phyloP scores from a whole-genome alignment of 1,284 basidiomycete genomes.

The Rhodotorula sp. region DNA sequence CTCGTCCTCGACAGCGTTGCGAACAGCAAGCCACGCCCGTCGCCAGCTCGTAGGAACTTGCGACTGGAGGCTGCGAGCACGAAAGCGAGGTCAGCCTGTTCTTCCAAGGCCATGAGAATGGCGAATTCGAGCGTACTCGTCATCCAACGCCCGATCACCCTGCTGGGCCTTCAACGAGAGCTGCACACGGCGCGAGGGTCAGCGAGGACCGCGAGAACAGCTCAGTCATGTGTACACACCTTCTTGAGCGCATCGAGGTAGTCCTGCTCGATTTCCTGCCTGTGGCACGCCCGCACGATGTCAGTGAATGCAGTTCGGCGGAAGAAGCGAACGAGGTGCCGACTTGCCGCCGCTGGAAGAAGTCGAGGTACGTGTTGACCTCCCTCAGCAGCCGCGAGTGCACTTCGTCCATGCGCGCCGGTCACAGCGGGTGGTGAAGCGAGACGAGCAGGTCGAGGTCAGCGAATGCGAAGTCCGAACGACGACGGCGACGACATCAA shows the following conservation, averaged over 20 bases:
- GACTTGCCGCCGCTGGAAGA: slow-evolving; percentile 27
- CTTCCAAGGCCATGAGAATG: not conserved
- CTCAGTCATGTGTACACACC: slow-evolving; percentile 3
- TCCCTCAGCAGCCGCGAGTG: slow-evolving; percentile 15
- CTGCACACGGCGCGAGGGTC: not conserved
- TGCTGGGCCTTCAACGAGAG: slow-evolving; percentile 10
- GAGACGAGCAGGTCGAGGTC: not conserved
- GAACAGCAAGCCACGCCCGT: slow-evolving; percentile 8
- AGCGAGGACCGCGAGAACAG: not conserved
- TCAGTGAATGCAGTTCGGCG: not conserved
- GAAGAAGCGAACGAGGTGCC: not conserved
- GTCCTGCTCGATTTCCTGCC: slow-evolving; percentile 34
- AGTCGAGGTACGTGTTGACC: slow-evolving; percentile 26
- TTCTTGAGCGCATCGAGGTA: slow-evolving; percentile 32
- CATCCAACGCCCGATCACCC: not conserved
- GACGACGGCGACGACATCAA: not conserved
- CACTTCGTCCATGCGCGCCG: slow-evolving; percentile 24
- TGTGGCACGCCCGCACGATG: not conserved
- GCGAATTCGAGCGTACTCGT: not conserved
- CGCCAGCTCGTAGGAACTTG: slow-evolving; percentile 29
- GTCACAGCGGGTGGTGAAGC: not conserved
- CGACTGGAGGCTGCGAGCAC: not conserved
- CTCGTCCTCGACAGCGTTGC: slow-evolving; percentile 21
- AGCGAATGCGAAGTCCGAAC: no score
- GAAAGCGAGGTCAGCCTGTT: not conserved